These are phyloP conservation scores for Magnusiomyces fungicola DNA, from an alignment of 1,139 yeast species.

Conservation along the genomic window DNA sequence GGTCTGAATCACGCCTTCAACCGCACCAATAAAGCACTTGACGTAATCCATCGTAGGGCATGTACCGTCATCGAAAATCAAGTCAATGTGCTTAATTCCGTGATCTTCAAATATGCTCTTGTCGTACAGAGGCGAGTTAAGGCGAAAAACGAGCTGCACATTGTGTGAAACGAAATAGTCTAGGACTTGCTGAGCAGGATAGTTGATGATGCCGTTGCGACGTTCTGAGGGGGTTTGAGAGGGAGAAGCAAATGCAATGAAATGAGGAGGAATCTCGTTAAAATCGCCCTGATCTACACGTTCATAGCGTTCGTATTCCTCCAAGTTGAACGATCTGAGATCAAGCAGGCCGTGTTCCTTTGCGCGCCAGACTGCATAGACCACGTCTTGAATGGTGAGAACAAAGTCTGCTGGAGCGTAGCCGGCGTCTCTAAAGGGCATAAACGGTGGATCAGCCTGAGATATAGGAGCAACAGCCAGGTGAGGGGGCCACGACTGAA, in stretches of 20 bases:
- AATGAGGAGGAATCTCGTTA: conserved; percentile 84
- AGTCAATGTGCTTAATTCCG: conserved; percentile 83
- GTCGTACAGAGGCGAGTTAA: conserved; percentile 86
- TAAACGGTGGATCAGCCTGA: conserved; percentile 88
- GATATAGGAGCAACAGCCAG: conserved; percentile 92
- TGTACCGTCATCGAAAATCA: conserved; percentile 97
- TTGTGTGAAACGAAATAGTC: conserved; percentile 63
- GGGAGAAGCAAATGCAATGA: conserved; percentile 96
- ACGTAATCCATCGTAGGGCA: conserved; percentile 94
- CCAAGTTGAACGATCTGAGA: conserved; percentile 78
- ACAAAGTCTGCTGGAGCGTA: conserved; percentile 93
- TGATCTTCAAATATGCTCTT: conserved; percentile 72
- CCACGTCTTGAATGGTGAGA: conserved; percentile 86
- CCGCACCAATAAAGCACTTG: conserved; percentile 87
- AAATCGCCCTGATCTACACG: conserved; percentile 96
- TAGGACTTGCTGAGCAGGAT: conserved; percentile 62
- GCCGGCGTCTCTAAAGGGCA: conserved; percentile 95
- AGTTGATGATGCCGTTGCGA: conserved; percentile 18
- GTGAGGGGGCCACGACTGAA: conserved; percentile 98
- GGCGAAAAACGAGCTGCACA: conserved; percentile 83
- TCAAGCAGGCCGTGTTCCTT: conserved; percentile 87
- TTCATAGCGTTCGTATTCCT: conserved; percentile 87
- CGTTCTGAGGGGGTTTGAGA: conserved; percentile 50
- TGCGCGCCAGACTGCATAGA: conserved; percentile 98
- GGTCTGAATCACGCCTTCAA: conserved; percentile 72